A percentile compares a stretch with the other conserved stretches of the same genome.
phyloP scores from a whole-genome alignment of 1,139 yeast species.

The Pichia sp. region DNA sequence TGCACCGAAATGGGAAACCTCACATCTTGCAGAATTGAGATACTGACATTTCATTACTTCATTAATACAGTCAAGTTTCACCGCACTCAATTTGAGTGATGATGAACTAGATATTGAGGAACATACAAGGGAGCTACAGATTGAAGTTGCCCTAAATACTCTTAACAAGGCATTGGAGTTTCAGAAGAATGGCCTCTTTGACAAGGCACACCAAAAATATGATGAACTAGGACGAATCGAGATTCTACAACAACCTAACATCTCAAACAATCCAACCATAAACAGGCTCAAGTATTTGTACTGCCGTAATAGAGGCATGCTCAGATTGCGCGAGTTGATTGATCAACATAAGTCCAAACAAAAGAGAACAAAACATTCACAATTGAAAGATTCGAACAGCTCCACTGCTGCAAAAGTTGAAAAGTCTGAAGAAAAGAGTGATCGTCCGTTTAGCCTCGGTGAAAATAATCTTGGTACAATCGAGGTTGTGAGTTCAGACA shows the following conservation, averaged over 20 bases:
- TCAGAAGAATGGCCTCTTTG: slow-evolving; percentile 50
- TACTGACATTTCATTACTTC: neutral
- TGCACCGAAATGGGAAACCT: neutral
- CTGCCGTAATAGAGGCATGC: slow-evolving; percentile 75
- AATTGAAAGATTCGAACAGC: neutral
- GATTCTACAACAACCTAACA: slow-evolving; percentile 43
- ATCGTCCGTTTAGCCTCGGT: neutral
- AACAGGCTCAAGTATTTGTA: slow-evolving; percentile 72
- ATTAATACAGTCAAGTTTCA: slow-evolving; percentile 38
- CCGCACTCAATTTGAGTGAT: slow-evolving; percentile 73
- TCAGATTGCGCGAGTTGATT: slow-evolving; percentile 51
- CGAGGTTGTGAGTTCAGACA: slow-evolving; percentile 1
- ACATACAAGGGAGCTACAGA: slow-evolving; percentile 82
- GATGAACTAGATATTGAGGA: slow-evolving; percentile 79
- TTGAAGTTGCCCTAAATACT: slow-evolving; percentile 78
- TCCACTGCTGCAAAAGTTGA: neutral
- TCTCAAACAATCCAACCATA: slow-evolving; percentile 58
- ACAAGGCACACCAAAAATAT: slow-evolving; percentile 53
- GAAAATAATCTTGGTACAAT: neutral
- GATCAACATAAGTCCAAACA: slow-evolving; percentile 20
- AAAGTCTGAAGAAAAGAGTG: neutral
- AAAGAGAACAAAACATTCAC: neutral
- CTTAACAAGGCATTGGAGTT: slow-evolving; percentile 65
- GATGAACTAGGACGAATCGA: slow-evolving; percentile 63
- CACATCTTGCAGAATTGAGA: neutral